phyloP scores from a whole-genome alignment of 2,329 filamentous ascomycete genomes.

The Cadophora sp. region DNA sequence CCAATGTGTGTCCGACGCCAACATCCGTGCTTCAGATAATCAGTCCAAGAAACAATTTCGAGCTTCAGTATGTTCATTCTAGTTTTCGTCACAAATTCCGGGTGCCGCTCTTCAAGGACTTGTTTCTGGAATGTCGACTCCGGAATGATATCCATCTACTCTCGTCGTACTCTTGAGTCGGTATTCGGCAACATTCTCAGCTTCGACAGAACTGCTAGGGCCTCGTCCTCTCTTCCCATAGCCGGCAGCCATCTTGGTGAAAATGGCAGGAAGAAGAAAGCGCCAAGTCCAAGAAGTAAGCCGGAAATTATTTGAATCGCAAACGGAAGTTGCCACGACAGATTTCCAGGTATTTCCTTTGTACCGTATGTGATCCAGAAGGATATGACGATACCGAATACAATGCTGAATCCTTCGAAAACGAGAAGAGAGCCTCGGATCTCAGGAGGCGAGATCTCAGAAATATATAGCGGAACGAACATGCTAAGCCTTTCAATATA shows the following conservation, averaged over 20 bases:
- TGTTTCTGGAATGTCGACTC: slow-evolving; percentile 45
- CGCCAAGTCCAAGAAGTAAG: slow-evolving; percentile 50
- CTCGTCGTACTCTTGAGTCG: slow-evolving; percentile 49
- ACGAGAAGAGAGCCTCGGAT: slow-evolving; percentile 68
- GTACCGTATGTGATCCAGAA: slow-evolving; percentile 55
- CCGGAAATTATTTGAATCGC: slow-evolving; percentile 55
- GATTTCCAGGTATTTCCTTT: slow-evolving; percentile 28
- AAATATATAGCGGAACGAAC: slow-evolving; percentile 52
- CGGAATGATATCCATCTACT: slow-evolving; percentile 56
- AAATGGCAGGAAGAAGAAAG: slow-evolving; percentile 52
- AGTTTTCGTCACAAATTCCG: neutral
- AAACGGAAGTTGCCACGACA: slow-evolving; percentile 53
- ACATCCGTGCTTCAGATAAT: slow-evolving; percentile 50
- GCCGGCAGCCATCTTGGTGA: slow-evolving; percentile 56
- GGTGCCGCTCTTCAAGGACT: slow-evolving; percentile 6
- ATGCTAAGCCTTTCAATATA: slow-evolving; percentile 5
- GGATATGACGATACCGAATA: slow-evolving; percentile 57
- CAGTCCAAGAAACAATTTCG: slow-evolving; percentile 51
- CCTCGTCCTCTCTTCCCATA: slow-evolving; percentile 49
- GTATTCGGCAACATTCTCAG: slow-evolving; percentile 51
- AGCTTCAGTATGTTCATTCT: slow-evolving; percentile 49
- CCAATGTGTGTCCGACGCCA: slow-evolving; percentile 52
- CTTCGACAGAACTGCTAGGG: slow-evolving; percentile 54
- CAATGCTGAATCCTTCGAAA: slow-evolving; percentile 68
- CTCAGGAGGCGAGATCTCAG: slow-evolving; percentile 63